Base-by-base conservation (phyloP, 306 rosid genomes). In the Prosopis cineraria region DNA sequence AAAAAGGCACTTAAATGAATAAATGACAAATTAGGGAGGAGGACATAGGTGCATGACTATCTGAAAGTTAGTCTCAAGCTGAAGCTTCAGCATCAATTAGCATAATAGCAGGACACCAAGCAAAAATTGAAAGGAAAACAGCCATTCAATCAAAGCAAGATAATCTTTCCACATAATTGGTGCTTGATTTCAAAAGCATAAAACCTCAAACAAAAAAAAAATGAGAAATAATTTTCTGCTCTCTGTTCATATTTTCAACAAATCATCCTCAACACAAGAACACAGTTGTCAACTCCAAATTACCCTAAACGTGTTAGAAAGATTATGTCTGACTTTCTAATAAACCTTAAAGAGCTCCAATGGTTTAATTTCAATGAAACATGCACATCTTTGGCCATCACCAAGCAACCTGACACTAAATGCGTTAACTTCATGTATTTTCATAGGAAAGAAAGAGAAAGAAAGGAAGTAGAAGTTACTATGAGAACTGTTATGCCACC, bases 51-150 rank as follows among this genome's bases (percentile, higher is more conserved):
- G 24, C 29, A 72, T 22, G 40, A 62, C 60, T 56, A 50, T 19
- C 56, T 44, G 34, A 73, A 80, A 19, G 19, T 33, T 19, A 12
- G 52, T 25, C 60, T 47, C 60, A 79, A 45, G 27, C 34, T 39
- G 40, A 22, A 50, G 30, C 73, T 48, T 63, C 41, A n/a, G 62
- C 73, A 19, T 37, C 70, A 65, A 63, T 50, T 36, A 75, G 75
- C 34, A 79, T 14, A 62, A 45, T 36, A 75, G 75, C 34, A 79
- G n/a, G 68, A 45, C 41, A 63, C 44, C 65, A 53, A 31, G 33
- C 58, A 69, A 79, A 68, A 74, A 56, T 4, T 70, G 68, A 80
- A 41, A 48, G 62, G 77, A 25, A 83, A 39, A 68, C 48, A 74
- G 20, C 29, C 43, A 73, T 16, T 30, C 45, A 78, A 62, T 71